Percentiles rank a stretch among this genome's conserved stretches.
These are phyloP conservation scores for Groenewaldozyma tartarivorans DNA, from an alignment of 805 yeast genomes.

Conservation along the genomic window DNA sequence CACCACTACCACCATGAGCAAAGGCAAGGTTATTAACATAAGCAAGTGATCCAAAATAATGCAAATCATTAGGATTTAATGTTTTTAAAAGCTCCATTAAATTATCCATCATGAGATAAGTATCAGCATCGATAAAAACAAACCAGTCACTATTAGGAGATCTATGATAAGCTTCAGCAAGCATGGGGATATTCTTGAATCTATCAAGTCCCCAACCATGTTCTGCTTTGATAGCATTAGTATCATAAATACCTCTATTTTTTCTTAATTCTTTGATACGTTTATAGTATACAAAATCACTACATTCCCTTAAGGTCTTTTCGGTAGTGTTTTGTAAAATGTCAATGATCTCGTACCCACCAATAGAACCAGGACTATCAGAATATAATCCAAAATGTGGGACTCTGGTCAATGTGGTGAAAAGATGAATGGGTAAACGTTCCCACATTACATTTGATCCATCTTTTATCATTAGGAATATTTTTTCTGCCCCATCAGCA, in stretches of 20 bases:
- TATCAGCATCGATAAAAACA: slow-evolving; percentile 29
- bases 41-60: slow-evolving; percentile 27
- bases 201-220: slow-evolving; percentile 29
- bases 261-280: slow-evolving; percentile 17
- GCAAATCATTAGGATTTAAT: slow-evolving; percentile 21
- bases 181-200: slow-evolving; percentile 31
- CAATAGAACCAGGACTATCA: slow-evolving; percentile 25
- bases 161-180: slow-evolving; percentile 25
- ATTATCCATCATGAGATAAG: slow-evolving; percentile 24
- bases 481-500: slow-evolving; percentile 18
- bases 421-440: slow-evolving; percentile 28
- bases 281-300: slow-evolving; percentile 21
- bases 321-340: slow-evolving; percentile 19
- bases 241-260: slow-evolving; percentile 14
- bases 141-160: slow-evolving; percentile 27
- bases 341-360: slow-evolving; percentile 27
- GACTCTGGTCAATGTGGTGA: slow-evolving; percentile 26
- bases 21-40: slow-evolving; percentile 18
- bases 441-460: slow-evolving; percentile 28
- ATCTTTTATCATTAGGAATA: slow-evolving; percentile 29
- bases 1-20: slow-evolving; percentile 34
- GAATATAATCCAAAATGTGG: slow-evolving; percentile 28
- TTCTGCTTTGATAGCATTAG: slow-evolving; percentile 8
- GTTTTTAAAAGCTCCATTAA: slow-evolving; percentile 19
- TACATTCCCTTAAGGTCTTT: slow-evolving; percentile 10